Conservation (phyloP, 495 filamentous ascomycete genomes). For the Neurospora cerealis region DNA sequence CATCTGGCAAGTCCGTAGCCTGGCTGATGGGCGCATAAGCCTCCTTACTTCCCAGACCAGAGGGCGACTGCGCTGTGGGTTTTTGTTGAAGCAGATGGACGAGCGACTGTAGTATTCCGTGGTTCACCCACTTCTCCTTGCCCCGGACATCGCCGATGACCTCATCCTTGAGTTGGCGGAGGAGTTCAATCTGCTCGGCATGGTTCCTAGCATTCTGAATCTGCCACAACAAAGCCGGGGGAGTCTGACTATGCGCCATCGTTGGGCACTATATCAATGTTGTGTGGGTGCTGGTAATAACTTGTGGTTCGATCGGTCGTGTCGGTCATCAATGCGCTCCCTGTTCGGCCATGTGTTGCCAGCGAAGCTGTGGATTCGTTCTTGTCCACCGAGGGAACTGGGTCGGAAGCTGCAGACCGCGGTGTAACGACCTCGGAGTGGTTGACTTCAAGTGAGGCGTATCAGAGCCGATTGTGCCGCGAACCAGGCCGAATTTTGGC, state of each 20-base stretch:
- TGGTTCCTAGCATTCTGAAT: slow-evolving; percentile 50
- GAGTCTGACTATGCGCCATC: slow-evolving; percentile 22
- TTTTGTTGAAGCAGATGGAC: slow-evolving; percentile 45
- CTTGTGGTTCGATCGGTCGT: background rate
- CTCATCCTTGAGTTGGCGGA: slow-evolving; percentile 76
- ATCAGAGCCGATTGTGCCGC: background rate
- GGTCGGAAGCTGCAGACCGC: background rate
- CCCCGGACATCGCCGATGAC: slow-evolving; percentile 78
- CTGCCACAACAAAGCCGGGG: slow-evolving; percentile 46
- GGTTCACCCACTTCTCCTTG: slow-evolving; percentile 65
- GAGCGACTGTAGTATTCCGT: slow-evolving; percentile 60
- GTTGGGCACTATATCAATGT: background rate
- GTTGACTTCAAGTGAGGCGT: background rate
- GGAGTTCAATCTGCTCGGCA: slow-evolving; percentile 50
- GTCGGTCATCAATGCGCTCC: background rate
- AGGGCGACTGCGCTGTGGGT: slow-evolving; percentile 19
- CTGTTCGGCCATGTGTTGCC: background rate
- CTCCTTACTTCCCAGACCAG: slow-evolving; percentile 27
- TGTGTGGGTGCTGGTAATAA: background rate
- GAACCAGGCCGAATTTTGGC: background rate
- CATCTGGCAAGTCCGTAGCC: slow-evolving; percentile 27
- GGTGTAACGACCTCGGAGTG: background rate
- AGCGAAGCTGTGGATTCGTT: background rate
- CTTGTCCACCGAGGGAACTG: background rate
- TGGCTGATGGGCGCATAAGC: slow-evolving; percentile 15